Evolutionary conservation across 2,329 filamentous ascomycete genomes (phyloP).

Genomic region (Microthyrium microscopicum): DNA sequence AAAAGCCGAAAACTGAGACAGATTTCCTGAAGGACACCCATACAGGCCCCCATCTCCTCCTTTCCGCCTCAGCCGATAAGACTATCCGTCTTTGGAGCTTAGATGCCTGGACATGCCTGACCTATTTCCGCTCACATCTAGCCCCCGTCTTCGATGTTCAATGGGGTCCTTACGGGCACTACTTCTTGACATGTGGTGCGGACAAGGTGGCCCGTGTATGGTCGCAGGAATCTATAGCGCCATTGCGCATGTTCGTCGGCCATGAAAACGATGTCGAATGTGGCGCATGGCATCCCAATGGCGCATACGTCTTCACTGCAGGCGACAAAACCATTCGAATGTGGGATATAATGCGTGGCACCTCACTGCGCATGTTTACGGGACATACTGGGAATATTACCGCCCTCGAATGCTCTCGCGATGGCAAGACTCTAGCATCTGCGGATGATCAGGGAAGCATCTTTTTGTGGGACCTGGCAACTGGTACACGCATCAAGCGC

Average conservation of each 20-base stretch:
- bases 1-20: slow-evolving; percentile 23
- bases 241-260: slow-evolving; percentile 73
- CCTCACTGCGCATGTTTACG: slow-evolving; percentile 78
- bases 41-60: slow-evolving; percentile 54
- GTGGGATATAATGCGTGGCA: slow-evolving; percentile 85
- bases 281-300: slow-evolving; percentile 89
- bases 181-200: slow-evolving; percentile 75
- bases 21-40: too few species aligned
- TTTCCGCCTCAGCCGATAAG: slow-evolving; percentile 77
- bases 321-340: slow-evolving; percentile 90
- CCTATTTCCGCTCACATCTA: slow-evolving; percentile 85
- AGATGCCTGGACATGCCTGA: slow-evolving; percentile 80
- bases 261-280: slow-evolving; percentile 88
- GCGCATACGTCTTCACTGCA: slow-evolving; percentile 83
- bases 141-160: slow-evolving; percentile 75
- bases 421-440: slow-evolving; percentile 79
- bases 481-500: slow-evolving; percentile 72
- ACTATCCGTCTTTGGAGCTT: slow-evolving; percentile 86
- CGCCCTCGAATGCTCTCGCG: slow-evolving; percentile 67
- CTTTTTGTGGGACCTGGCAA: slow-evolving; percentile 84
- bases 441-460: slow-evolving; percentile 82
- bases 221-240: slow-evolving; percentile 83
- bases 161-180: slow-evolving; percentile 89
- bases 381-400: slow-evolving; percentile 83
- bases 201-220: slow-evolving; percentile 85